Conservation (phyloP, 73 alveolate species). For the Paramecium caudatum region DNA sequence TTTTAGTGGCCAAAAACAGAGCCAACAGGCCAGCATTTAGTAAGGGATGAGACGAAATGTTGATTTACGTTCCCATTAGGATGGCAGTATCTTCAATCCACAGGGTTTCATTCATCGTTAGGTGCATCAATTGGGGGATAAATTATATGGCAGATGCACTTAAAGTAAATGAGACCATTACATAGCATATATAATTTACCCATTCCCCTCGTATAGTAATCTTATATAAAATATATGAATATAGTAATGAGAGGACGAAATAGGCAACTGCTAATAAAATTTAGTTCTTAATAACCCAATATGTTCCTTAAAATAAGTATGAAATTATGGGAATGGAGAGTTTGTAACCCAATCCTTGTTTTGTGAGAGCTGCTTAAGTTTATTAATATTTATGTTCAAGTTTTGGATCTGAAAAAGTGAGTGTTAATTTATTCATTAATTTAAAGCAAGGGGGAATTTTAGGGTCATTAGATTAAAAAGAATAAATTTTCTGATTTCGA, state of each 20-base stretch:
- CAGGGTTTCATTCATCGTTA: neutral
- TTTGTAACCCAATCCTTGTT: neutral
- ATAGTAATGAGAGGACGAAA: neutral
- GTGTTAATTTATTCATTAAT: constrained; percentile 1
- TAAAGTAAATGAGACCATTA: constrained; percentile 11
- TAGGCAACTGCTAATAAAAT: neutral
- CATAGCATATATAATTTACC: neutral
- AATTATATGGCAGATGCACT: neutral
- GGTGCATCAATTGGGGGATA: neutral
- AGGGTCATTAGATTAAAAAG: no score
- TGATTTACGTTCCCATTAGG: neutral
- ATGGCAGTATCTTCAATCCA: constrained; percentile 24
- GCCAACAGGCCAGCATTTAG: neutral
- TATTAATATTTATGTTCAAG: neutral
- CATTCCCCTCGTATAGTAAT: neutral
- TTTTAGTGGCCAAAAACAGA: neutral
- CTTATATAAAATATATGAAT: neutral
- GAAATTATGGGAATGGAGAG: neutral
- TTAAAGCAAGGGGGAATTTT: no score
- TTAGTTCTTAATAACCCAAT: constrained; percentile 3
- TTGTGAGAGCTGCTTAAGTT: neutral
- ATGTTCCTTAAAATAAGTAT: neutral
- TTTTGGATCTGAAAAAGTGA: neutral
- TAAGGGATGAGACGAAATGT: neutral
- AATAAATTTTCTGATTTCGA: no score